Evolutionary conservation across 306 rosid genomes (phyloP).

Genomic region (Dryas alaskensis): DNA sequence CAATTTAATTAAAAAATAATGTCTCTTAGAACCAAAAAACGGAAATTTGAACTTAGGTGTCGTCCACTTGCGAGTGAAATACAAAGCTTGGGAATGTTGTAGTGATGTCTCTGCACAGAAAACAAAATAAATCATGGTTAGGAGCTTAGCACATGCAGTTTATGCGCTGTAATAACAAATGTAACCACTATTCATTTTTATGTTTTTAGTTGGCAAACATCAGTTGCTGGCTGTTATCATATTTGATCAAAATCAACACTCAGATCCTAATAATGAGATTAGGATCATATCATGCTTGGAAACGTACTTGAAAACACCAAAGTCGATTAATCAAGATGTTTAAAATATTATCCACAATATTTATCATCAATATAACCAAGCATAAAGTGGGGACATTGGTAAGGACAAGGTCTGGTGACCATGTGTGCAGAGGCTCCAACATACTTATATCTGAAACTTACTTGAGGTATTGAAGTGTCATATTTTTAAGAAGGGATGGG

Average conservation of each 20-base stretch:
- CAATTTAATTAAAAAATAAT: constrained; percentile 13
- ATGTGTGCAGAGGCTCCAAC: background rate
- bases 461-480: constrained; percentile 99
- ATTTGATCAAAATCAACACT: background rate
- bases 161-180: background rate
- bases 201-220: background rate
- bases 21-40: background rate
- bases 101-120: constrained; percentile 80
- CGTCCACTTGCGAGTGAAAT: constrained; percentile 89
- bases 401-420: background rate
- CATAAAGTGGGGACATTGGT: background rate
- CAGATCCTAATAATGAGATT: background rate
- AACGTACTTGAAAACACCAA: background rate
- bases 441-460: constrained; percentile 27
- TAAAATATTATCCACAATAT: background rate
- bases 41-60: constrained; percentile 39
- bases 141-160: background rate
- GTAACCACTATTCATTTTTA: background rate
- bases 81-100: constrained; percentile 95
- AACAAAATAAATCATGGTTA: background rate
- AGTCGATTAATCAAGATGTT: background rate
- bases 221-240: background rate
- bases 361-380: background rate
- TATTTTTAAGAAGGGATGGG: constrained; percentile 93
- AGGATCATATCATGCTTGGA: background rate